Base-by-base conservation (phyloP, 2,329 filamentous ascomycete species). In the Fusarium lyarnte region DNA sequence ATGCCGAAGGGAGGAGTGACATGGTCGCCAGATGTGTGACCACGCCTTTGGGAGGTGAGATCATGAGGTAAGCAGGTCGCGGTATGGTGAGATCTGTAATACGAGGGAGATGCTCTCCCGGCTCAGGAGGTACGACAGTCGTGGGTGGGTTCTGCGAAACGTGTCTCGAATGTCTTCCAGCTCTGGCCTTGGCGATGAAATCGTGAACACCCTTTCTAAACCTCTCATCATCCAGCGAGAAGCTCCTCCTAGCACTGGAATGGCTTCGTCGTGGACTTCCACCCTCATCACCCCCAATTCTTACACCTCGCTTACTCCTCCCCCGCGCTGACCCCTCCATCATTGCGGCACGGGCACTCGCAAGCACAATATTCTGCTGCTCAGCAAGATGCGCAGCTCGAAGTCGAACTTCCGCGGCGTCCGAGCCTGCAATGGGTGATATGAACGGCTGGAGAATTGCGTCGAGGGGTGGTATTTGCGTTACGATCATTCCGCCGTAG, bases 401-500 rank as follows among this genome's bases (percentile, higher is more conserved):
- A 1, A 91, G 83, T 5, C 92, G 85, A 52, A 97, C 93, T 75
- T 94, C 92, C 19, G 90, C 87, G 0, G 90, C 87, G 8, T 90
- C 81, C 1, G 90, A 90, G 42, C 86, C 89, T n/a, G 79, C 76
- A 6, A 82, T 72, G 0, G 89, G 87, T 0, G 82, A 79, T 12
- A 82, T 78, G 74, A 96, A 94, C 2, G 87, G 81, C 3, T 85
- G 80, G 29, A 94, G 81, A 33, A 97, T 88, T 1, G 85, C 81
- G 16, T 84, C 79, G 39, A 91, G 82, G 0, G 90, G 85, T 0
- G 94, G 93, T 0, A 97, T 86, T 63, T 92, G 90, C 2, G 88
- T 90, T 5, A 94, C 90, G 42, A 98, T 89, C 78, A 97, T 88
- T 8, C 94, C 93, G 46, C 96, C 96, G 80, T 98, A 98, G 0